Evolutionary conservation across 306 rosid genomes (phyloP), one percentile per base, ranked within the genome.

Genomic region (Purshia tridentata): DNA sequence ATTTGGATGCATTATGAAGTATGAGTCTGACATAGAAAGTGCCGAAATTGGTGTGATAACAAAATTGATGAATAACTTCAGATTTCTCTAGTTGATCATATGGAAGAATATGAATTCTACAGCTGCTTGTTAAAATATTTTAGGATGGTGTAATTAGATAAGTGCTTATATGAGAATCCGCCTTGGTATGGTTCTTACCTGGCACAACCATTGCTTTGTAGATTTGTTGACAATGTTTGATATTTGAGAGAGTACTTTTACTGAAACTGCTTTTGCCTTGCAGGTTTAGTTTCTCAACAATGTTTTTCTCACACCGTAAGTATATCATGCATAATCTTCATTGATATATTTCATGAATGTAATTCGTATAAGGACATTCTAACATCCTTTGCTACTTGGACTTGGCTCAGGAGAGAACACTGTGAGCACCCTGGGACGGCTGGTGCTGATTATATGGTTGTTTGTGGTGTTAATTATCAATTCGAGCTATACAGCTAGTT

Each of bases 261-360:
- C 66, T 74, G 68, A 79, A 51, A 51, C 48, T 14, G 40, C 69
- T 72, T 80, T 56, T 80, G 61, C 64, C 50, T 85, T 86, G 90
- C 96, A 92, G 98, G 96, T 92, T 92, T 80, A 90, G 88, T 71
- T 83, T 90, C 84, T 92, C 98, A 47, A 92, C 98, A 5, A 90
- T 92, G 95, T 90, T 90, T 79, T 90, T 88, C 88, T 86, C 98
- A 18, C 98, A 92, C 72, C 84, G 98, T 92, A 90, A 0, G 95
- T 83, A 45, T 58, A 72, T 77, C 70, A 29, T 58, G 16, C 58
- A 55, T 22, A 56, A 58, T 62, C 70, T 60, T 23, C 46, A 68
- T 47, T 5, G 35, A 29, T 29, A 29, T 41, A 42, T 67, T 55
- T n/a, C 44, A 35, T 60, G 65, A 41, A 67, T 16, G 61, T 49